Evolutionary conservation across 345 rosid species (phyloP).

Genomic region (Orychophragmus violaceus): DNA sequence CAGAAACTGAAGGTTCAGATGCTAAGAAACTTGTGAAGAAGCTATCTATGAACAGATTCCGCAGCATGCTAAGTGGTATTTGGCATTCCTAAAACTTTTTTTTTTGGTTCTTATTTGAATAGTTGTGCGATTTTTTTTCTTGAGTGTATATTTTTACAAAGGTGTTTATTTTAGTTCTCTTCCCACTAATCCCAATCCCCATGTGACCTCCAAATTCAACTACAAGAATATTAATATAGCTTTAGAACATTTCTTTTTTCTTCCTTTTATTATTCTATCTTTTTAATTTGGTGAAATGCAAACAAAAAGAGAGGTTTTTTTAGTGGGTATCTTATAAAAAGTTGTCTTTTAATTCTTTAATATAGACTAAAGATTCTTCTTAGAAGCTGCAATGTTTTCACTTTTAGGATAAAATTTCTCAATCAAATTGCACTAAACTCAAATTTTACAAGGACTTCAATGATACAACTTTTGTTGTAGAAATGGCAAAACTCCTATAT

Average conservation of each 20-base stretch:
- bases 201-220: constrained; percentile 30
- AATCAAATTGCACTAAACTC: constrained; percentile 1
- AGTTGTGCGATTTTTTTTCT: constrained; percentile 22
- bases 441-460: not conserved
- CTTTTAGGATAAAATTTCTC: constrained; percentile 4
- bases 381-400: constrained; percentile 21
- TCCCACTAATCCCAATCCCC: constrained; percentile 23
- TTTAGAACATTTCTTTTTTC: constrained; percentile 17
- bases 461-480: not conserved
- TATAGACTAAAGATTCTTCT: constrained; percentile 27
- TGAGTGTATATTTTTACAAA: constrained; percentile 34
- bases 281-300: constrained; percentile 22
- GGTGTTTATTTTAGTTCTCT: constrained; percentile 32
- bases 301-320: constrained; percentile 13
- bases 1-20: constrained; percentile 71
- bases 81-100: constrained; percentile 52
- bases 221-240: constrained; percentile 25
- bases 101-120: not conserved
- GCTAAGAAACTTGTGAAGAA: constrained; percentile 83
- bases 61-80: constrained; percentile 64
- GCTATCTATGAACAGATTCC: constrained; percentile 62
- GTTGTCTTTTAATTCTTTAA: constrained; percentile 2
- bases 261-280: constrained; percentile 7
- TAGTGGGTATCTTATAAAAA: constrained; percentile 17
- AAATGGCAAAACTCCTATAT: constrained; percentile 2